Conservation (phyloP, 116 monocot genomes). For the Trichopus zeylanicus region DNA sequence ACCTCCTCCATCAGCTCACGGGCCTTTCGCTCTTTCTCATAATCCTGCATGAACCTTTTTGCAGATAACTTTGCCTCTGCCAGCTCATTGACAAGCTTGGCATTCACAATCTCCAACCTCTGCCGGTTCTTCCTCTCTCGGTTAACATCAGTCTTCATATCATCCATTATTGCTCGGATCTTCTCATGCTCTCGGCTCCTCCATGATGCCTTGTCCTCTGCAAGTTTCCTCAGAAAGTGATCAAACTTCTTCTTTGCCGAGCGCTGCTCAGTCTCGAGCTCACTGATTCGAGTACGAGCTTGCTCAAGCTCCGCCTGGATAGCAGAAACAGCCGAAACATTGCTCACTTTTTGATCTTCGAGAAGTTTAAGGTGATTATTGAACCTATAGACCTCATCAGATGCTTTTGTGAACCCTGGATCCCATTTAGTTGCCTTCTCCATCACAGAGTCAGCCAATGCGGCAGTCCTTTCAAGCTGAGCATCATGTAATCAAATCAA, state of each 20-base stretch:
- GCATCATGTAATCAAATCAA: conserved; percentile 2
- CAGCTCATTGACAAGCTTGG: conserved; percentile 61
- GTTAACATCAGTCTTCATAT: conserved; percentile 64
- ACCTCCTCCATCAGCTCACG: conserved; percentile 80
- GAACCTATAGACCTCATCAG: conserved; percentile 25
- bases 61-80: conserved; percentile 55
- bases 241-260: conserved; percentile 56
- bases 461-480: conserved; percentile 23
- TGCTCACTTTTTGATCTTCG: conserved; percentile 27
- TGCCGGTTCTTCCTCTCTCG: conserved; percentile 67
- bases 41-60: conserved; percentile 54
- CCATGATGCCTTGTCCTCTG: conserved; percentile 57
- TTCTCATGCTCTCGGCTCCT: conserved; percentile 53
- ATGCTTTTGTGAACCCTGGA: conserved; percentile 26
- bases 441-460: conserved; percentile 30
- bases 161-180: conserved; percentile 44
- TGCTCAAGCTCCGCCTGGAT: conserved; percentile 50
- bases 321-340: conserved; percentile 21
- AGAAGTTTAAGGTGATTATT: conserved; percentile 35
- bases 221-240: conserved; percentile 48
- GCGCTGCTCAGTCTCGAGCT: conserved; percentile 53
- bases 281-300: conserved; percentile 29
- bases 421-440: conserved; percentile 85
- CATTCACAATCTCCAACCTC: conserved; percentile 47
- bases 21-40: conserved; percentile 70